Base-by-base conservation (phyloP, 306 rosid species). In the Gynostemma pentaphyllum region DNA sequence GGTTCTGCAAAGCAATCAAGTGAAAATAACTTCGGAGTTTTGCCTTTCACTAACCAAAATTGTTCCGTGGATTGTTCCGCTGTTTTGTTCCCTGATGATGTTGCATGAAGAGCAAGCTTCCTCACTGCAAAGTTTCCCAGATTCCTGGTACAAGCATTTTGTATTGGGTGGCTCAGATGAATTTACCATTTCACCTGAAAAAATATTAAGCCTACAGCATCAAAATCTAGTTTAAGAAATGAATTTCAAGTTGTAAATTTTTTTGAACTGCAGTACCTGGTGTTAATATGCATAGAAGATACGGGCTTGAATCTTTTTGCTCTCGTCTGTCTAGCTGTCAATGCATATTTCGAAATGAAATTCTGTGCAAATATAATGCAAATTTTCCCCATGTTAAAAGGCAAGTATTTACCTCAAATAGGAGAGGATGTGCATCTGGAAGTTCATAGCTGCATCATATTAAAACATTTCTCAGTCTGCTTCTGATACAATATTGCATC, bases 231-330 rank as follows among this genome's bases (percentile, higher is more conserved):
- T n/a, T n/a, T n/a, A n/a, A n/a, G n/a, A n/a, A n/a, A n/a, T n/a
- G n/a, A n/a, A n/a, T n/a, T n/a, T n/a, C n/a, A n/a, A n/a, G n/a
- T n/a, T n/a, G n/a, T n/a, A n/a, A n/a, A n/a, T n/a, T n/a, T n/a
- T n/a, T n/a, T n/a, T n/a, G n/a, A n/a, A n/a, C n/a, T n/a, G 42
- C 19, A 13, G 37, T 78, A 89, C 90, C 87, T 81, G 66, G 12
- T 9, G 69, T 27, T 79, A 84, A 81, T 68, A 74, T 45, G 8
- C 78, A 74, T 14, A 88, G 46, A 62, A 83, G 83, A 66, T 83
- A 88, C 5, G 72, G 85, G 11, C 46, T 40, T 9, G 76, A 81
- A 71, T 88, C 95, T 22, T 72, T 28, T 0, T 3, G 18, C 2
- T 76, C 82, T 60, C 80, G 64, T 19, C 21, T 72, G 23, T 67